A percentile compares a stretch with the other conserved stretches of the same genome.
Evolutionary conservation across 2,329 filamentous ascomycete genomes (phyloP).

Genomic region (Conoideocrella luteorostrata): DNA sequence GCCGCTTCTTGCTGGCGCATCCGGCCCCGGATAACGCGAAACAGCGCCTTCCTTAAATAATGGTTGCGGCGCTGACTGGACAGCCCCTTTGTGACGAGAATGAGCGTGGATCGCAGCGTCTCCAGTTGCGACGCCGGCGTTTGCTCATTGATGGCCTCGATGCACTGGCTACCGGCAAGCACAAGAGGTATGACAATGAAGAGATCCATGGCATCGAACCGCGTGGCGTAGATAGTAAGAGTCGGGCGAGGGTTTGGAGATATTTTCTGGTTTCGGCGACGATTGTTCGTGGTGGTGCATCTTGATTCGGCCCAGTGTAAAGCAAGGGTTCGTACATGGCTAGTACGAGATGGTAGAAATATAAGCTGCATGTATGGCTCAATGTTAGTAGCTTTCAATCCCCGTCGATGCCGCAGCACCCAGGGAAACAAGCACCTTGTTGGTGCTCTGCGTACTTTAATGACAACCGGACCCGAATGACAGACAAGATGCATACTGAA

Average conservation of each 20-base stretch:
- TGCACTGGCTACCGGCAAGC: constrained; percentile 19
- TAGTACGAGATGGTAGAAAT: constrained; percentile 19
- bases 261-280: constrained; percentile 16
- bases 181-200: constrained; percentile 27
- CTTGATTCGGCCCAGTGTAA: neutral
- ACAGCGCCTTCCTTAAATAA: constrained; percentile 26
- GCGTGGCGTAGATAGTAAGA: constrained; percentile 26
- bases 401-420: no score
- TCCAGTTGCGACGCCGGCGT: constrained; percentile 14
- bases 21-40: constrained; percentile 24
- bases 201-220: constrained; percentile 24
- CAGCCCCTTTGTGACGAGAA: constrained; percentile 27
- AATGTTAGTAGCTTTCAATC: no score
- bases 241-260: constrained; percentile 19
- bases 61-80: constrained; percentile 20
- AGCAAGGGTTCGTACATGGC: constrained; percentile 21
- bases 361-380: no score
- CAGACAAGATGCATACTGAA: no score
- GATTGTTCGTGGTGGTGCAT: constrained; percentile 10
- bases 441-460: no score
- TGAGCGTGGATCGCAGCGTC: constrained; percentile 23
- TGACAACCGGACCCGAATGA: no score
- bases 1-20: constrained; percentile 24
- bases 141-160: constrained; percentile 18
- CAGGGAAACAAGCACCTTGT: no score